Conservation (phyloP, 2,329 filamentous ascomycete genomes). For the Cladosporium sp. region DNA sequence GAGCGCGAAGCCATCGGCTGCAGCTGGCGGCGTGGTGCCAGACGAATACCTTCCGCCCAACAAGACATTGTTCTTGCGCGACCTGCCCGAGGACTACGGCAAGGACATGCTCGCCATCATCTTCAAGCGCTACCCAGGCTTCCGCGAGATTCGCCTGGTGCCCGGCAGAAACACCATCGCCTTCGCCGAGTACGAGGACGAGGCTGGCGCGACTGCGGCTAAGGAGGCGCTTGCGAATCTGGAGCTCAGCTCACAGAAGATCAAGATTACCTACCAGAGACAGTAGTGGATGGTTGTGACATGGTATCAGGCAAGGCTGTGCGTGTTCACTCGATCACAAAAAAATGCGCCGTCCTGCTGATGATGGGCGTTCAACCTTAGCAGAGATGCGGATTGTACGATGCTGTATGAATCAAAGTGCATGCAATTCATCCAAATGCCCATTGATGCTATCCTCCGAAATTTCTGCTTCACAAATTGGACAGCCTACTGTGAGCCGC, state of each 20-base stretch:
- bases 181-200: constrained; percentile 93
- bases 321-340: not conserved
- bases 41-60: constrained; percentile 98
- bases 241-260: constrained; percentile 72
- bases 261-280: constrained; percentile 85
- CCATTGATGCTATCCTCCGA: constrained; percentile 40
- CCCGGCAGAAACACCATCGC: constrained; percentile 85
- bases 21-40: constrained; percentile 73
- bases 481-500: constrained; percentile 38
- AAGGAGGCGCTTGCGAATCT: constrained; percentile 92
- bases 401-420: constrained; percentile 6
- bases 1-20: constrained; percentile 67
- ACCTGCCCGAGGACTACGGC: constrained; percentile 83
- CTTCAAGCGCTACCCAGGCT: constrained; percentile 88
- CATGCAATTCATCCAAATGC: constrained; percentile 39
- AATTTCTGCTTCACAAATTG: constrained; percentile 39
- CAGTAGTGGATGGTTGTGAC: not conserved
- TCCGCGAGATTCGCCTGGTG: constrained; percentile 87
- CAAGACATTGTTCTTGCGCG: constrained; percentile 93
- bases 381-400: not conserved
- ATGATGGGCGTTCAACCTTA: not conserved
- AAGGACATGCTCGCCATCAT: constrained; percentile 76
- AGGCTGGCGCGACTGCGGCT: constrained; percentile 84
- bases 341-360: not conserved
- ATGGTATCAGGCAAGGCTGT: not conserved